These are phyloP conservation scores for Fusarium brachygibbosum DNA, from an alignment of 2,329 filamentous ascomycete species.

Conservation along the genomic window DNA sequence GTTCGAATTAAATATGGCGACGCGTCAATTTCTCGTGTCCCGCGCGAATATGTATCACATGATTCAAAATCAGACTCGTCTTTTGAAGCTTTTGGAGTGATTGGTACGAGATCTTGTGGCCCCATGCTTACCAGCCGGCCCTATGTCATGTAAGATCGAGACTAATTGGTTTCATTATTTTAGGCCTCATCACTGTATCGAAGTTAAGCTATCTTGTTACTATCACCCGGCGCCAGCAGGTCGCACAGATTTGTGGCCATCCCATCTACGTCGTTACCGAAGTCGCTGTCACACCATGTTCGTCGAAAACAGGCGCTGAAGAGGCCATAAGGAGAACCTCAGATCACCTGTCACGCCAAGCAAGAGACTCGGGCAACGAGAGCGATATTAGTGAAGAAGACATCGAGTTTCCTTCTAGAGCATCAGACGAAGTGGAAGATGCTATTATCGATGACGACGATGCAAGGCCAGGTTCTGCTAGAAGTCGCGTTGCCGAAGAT, in stretches of 20 bases:
- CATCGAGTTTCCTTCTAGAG: constrained; percentile 52
- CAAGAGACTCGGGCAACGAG: constrained; percentile 58
- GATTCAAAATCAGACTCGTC: constrained; percentile 60
- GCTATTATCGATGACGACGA: constrained; percentile 53
- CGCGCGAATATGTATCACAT: constrained; percentile 63
- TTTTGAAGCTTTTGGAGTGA: constrained; percentile 72
- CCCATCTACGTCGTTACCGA: constrained; percentile 90
- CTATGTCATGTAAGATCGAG: constrained; percentile 22
- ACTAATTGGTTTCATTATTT: constrained; percentile 18
- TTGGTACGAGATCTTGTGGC: constrained; percentile 59
- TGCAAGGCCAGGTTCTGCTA: constrained; percentile 52
- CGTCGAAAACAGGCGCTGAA: constrained; percentile 79
- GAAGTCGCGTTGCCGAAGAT: constrained; percentile 84
- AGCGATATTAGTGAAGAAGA: constrained; percentile 65
- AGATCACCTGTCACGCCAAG: constrained; percentile 56
- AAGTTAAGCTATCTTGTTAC: constrained; percentile 86
- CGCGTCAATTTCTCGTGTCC: constrained; percentile 60
- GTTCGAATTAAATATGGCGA: constrained; percentile 79
- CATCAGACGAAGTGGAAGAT: constrained; percentile 62
- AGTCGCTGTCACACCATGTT: constrained; percentile 89
- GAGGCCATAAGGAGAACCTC: constrained; percentile 76
- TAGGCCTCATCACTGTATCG: constrained; percentile 87
- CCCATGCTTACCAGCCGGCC: constrained; percentile 20
- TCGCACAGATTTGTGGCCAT: constrained; percentile 85
- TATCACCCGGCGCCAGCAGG: constrained; percentile 87